A percentile compares a stretch with the other conserved stretches of the same genome.
phyloP scores from a whole-genome alignment of 371 early-diverging fungal species.

The Mortierella sp. region DNA sequence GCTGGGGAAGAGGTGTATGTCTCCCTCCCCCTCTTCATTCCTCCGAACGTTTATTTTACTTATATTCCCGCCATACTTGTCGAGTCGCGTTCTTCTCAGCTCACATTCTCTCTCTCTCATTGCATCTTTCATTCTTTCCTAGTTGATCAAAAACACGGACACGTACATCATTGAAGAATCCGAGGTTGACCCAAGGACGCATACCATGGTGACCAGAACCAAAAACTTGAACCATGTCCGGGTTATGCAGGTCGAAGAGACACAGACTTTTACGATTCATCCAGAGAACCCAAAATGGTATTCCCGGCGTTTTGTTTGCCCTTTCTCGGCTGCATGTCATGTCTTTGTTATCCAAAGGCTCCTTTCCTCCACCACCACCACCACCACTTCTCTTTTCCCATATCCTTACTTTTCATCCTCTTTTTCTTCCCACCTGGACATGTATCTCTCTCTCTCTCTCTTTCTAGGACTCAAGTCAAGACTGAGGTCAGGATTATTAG shows the following conservation, averaged over 20 bases:
- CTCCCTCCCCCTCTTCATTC: neutral
- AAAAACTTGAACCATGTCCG: conserved; percentile 93
- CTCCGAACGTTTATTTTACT: no score
- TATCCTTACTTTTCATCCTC: neutral
- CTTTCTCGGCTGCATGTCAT: neutral
- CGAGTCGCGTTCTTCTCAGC: neutral
- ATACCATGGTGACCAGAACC: conserved; percentile 85
- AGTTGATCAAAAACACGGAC: conserved; percentile 79
- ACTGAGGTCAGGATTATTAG: conserved; percentile 86
- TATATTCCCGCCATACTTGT: no score
- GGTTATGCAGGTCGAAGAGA: conserved; percentile 92
- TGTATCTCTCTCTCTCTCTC: neutral
- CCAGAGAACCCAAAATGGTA: conserved; percentile 67
- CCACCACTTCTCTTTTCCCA: neutral
- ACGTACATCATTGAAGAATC: conserved; percentile 90
- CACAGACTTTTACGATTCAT: conserved; percentile 76
- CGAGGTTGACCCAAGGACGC: conserved; percentile 78
- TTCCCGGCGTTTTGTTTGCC: neutral
- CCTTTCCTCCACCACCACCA: no score
- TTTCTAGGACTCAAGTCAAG: conserved; percentile 65
- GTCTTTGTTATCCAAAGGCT: conserved; percentile 6
- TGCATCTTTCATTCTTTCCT: conserved; percentile 13
- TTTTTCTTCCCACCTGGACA: neutral
- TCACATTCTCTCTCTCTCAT: neutral
- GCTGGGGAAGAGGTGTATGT: conserved; percentile 80